Evolutionary conservation across 208 protist genomes (phyloP).

Genomic region (Trichomonas tenax): DNA sequence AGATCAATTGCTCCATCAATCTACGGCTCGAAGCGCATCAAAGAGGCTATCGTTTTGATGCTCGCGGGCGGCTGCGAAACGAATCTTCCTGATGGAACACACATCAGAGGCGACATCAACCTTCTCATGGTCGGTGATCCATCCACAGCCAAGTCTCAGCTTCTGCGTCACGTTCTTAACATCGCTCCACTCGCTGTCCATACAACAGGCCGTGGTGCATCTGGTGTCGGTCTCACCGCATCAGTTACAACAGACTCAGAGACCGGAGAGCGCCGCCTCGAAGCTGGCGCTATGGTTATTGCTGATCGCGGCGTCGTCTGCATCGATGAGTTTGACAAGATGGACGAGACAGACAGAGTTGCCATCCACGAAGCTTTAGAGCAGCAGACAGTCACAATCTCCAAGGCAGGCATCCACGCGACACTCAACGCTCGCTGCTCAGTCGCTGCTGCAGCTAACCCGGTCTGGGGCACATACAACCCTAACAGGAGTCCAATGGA

Average conservation of each 20-base stretch:
- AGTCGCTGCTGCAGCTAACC: constrained; percentile 97
- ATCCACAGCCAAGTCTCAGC: constrained; percentile 97
- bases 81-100: constrained; percentile 64
- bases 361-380: constrained; percentile 87
- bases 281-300: constrained; percentile 97
- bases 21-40: neutral
- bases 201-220: constrained; percentile 79
- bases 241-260: constrained; percentile 85
- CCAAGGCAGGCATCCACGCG: constrained; percentile 97
- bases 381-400: constrained; percentile 98
- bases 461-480: constrained; percentile 92
- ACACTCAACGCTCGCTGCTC: constrained; percentile 90
- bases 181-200: constrained; percentile 83
- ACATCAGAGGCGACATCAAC: constrained; percentile 93
- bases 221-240: constrained; percentile 96
- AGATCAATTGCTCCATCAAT: neutral
- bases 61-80: constrained; percentile 86
- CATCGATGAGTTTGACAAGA: constrained; percentile 99
- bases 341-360: constrained; percentile 73
- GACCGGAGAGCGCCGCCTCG: constrained; percentile 70
- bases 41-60: constrained; percentile 70
- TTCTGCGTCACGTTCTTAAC: constrained; percentile 74
- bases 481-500: constrained; percentile 61
- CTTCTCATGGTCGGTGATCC: constrained; percentile 96
- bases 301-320: constrained; percentile 87